A percentile compares a stretch with the other conserved stretches of the same genome.
phyloP scores from a whole-genome alignment of 352 stramenopile species.

The Pythium insidiosum region DNA sequence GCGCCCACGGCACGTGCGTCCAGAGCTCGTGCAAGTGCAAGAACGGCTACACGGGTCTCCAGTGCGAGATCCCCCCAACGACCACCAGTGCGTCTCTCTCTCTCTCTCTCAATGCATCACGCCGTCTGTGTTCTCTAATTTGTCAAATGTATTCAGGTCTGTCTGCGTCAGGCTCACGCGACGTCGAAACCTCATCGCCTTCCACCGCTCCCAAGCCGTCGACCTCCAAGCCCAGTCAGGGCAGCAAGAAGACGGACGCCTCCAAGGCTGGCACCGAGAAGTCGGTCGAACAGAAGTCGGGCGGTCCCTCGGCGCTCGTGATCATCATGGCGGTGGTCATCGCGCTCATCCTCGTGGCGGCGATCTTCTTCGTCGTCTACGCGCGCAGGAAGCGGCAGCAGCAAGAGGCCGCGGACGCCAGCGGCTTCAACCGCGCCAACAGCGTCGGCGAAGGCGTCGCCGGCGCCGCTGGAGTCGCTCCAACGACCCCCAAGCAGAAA shows the following conservation, averaged over 20 bases:
- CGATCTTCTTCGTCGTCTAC: conserved; percentile 66
- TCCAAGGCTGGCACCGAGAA: conserved; percentile 15
- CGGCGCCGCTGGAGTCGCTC: conserved; percentile 17
- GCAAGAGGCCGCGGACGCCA: conserved; percentile 38
- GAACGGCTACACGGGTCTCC: conserved; percentile 29
- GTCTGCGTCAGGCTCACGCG: too few species aligned
- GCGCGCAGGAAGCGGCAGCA: conserved; percentile 62
- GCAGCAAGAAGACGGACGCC: too few species aligned
- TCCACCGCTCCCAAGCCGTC: conserved; percentile 1
- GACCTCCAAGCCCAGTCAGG: conserved; percentile 9
- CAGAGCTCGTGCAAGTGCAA: conserved; percentile 26
- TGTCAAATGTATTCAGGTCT: too few species aligned
- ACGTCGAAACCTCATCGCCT: conserved; percentile 7
- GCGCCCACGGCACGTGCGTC: conserved; percentile 31
- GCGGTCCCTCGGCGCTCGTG: conserved; percentile 45
- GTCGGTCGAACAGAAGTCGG: conserved; percentile 17
- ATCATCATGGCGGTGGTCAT: conserved; percentile 62
- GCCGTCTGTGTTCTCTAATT: too few species aligned
- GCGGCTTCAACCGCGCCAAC: conserved; percentile 32
- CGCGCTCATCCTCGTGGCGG: conserved; percentile 50
- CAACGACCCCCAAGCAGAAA: conserved; percentile 60
- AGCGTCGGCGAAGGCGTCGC: conserved; percentile 30
- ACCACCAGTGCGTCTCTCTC: conserved; percentile 10
- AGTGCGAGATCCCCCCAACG: conserved; percentile 36
- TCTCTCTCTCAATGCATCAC: too few species aligned